These are phyloP conservation scores for Capsicum chinense DNA, from an alignment of 257 asterid genomes.

Conservation along the genomic window DNA sequence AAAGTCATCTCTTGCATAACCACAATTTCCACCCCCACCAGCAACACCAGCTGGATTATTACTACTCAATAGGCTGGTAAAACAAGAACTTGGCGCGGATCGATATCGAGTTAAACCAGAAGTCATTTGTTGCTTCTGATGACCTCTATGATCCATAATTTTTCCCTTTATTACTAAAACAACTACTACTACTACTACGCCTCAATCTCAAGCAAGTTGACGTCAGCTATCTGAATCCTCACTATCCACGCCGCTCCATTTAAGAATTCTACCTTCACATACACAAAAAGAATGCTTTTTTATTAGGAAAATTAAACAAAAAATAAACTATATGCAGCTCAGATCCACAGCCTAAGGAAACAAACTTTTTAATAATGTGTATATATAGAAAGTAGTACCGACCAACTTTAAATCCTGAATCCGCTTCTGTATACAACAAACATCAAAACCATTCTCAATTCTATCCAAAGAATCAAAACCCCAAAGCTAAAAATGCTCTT, in stretches of 20 bases:
- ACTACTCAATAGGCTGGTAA: slow-evolving; percentile 47
- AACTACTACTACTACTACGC: background rate
- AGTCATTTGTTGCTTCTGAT: slow-evolving; percentile 49
- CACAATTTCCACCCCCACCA: slow-evolving; percentile 37
- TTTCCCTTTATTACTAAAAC: background rate
- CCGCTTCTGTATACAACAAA: background rate
- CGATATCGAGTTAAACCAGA: slow-evolving; percentile 71
- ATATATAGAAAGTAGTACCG: background rate
- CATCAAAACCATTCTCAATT: slow-evolving; percentile 10
- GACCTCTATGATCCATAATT: slow-evolving; percentile 27
- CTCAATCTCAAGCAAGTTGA: background rate
- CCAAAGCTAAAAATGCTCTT: background rate
- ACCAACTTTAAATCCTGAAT: slow-evolving; percentile 19
- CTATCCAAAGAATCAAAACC: background rate
- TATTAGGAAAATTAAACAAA: background rate
- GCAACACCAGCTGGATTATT: slow-evolving; percentile 24
- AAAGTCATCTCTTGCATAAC: slow-evolving; percentile 61
- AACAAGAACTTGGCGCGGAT: slow-evolving; percentile 88
- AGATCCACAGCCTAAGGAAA: slow-evolving; percentile 16
- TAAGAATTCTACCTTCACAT: background rate
- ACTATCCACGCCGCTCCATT: background rate
- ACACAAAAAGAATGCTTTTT: background rate
- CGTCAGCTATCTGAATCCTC: background rate
- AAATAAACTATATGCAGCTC: slow-evolving; percentile 24
- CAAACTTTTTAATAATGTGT: background rate